These are phyloP conservation scores for Coprinopsis marcescibilis DNA, from an alignment of 768 basidiomycete species.

Conservation along the genomic window DNA sequence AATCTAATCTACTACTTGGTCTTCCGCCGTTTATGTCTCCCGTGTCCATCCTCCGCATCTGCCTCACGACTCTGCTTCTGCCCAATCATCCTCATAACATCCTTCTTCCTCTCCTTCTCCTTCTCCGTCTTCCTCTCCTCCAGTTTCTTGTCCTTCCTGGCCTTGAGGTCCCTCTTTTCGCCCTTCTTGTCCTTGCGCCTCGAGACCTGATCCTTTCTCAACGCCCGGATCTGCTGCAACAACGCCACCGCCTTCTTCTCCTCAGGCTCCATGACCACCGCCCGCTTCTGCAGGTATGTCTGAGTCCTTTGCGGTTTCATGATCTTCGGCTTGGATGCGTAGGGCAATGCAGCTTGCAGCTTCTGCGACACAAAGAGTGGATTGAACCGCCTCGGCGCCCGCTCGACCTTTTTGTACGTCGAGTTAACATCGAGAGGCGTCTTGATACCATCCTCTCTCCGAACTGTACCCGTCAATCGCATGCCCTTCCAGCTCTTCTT, in stretches of 20 bases:
- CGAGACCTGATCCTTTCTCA: conserved; percentile 82
- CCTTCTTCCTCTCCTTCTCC: conserved; percentile 72
- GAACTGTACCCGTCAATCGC: conserved; percentile 91
- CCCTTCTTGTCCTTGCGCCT: conserved; percentile 81
- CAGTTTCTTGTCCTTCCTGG: conserved; percentile 70
- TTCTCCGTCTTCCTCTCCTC: conserved; percentile 58
- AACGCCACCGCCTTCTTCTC: conserved; percentile 90
- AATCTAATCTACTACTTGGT: neutral
- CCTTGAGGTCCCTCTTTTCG: conserved; percentile 62
- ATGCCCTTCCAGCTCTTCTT: conserved; percentile 88
- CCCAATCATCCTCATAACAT: conserved; percentile 65
- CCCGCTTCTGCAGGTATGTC: conserved; percentile 93
- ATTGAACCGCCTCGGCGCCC: conserved; percentile 83
- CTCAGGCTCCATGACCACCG: conserved; percentile 92
- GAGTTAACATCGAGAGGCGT: conserved; percentile 82
- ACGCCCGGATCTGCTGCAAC: conserved; percentile 88
- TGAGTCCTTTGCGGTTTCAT: conserved; percentile 65
- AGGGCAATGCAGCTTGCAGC: conserved; percentile 87
- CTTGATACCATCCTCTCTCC: conserved; percentile 78
- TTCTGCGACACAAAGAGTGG: conserved; percentile 83
- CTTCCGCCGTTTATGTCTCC: conserved; percentile 47
- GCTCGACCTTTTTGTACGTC: conserved; percentile 78
- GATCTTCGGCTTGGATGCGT: conserved; percentile 85
- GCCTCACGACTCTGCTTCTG: conserved; percentile 65
- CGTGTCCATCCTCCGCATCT: conserved; percentile 52